Percentiles rank a stretch among this genome's conserved stretches.
Conservation (phyloP, 1,284 basidiomycete genomes). For the Ceratobasidium sp. region DNA sequence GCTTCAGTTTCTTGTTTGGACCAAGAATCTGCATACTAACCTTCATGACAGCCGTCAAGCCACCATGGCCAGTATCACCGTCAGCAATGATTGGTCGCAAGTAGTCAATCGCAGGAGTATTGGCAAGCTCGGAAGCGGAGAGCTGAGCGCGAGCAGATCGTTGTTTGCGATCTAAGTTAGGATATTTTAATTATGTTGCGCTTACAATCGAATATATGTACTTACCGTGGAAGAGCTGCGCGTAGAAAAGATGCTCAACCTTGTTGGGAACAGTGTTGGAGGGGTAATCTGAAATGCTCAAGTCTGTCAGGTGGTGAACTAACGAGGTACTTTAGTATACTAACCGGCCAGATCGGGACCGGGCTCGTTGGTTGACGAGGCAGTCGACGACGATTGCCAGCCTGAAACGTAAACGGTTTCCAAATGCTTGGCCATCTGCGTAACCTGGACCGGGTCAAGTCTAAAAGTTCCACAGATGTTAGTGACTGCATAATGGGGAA, state of each 20-base stretch:
- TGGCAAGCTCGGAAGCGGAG: conserved; percentile 66
- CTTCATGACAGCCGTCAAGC: conserved; percentile 69
- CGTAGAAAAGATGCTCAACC: conserved; percentile 66
- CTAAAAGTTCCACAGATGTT: conserved; percentile 52
- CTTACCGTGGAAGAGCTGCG: conserved; percentile 63
- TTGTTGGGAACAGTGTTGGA: conserved; percentile 68
- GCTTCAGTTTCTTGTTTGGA: neutral
- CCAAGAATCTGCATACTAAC: conserved; percentile 47
- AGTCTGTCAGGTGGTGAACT: neutral
- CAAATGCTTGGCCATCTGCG: conserved; percentile 68
- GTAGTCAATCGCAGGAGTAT: conserved; percentile 58
- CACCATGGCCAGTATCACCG: conserved; percentile 65
- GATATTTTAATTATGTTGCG: neutral
- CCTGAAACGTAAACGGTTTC: conserved; percentile 70
- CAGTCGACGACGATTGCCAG: conserved; percentile 63
- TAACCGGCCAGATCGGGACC: conserved; percentile 67
- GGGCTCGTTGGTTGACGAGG: conserved; percentile 71
- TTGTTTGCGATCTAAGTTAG: conserved; percentile 50
- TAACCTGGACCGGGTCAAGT: conserved; percentile 92
- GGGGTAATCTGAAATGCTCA: conserved; percentile 56
- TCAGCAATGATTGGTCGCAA: conserved; percentile 60
- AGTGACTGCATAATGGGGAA: neutral
- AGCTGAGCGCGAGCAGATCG: conserved; percentile 60
- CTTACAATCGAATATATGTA: conserved; percentile 46
- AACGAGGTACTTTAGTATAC: conserved; percentile 32